Evolutionary conservation across 306 rosid species (phyloP).

Genomic region (Delonix regia): DNA sequence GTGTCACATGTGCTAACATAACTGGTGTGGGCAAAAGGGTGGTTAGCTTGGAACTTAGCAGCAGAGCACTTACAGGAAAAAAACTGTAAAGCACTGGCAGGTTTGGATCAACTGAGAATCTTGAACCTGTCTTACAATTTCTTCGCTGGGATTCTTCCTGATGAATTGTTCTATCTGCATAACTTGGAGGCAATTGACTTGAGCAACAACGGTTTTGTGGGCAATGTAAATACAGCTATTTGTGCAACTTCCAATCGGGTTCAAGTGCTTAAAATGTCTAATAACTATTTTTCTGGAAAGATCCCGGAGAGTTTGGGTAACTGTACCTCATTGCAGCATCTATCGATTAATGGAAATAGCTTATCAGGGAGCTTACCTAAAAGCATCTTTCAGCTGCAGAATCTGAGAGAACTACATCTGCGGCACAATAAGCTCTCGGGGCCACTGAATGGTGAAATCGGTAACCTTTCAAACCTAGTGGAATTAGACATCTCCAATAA

Average conservation of each 20-base stretch:
- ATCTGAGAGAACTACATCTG: slow-evolving; percentile 18
- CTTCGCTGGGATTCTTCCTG: slow-evolving; percentile 29
- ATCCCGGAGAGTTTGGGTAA: slow-evolving; percentile 33
- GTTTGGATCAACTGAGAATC: slow-evolving; percentile 38
- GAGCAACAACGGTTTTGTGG: slow-evolving; percentile 30
- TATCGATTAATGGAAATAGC: slow-evolving; percentile 27
- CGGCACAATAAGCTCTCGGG: slow-evolving; percentile 36
- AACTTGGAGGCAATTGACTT: slow-evolving; percentile 40
- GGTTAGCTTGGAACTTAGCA: slow-evolving; percentile 34
- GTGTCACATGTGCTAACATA: slow-evolving; percentile 34
- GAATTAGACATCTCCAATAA: slow-evolving; percentile 34
- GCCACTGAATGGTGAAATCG: slow-evolving; percentile 4
- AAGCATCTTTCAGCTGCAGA: slow-evolving; percentile 32
- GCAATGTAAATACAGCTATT: not conserved
- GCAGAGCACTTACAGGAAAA: slow-evolving; percentile 29
- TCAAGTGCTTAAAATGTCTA: slow-evolving; percentile 21
- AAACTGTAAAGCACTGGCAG: slow-evolving; percentile 33
- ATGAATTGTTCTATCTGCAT: slow-evolving; percentile 27
- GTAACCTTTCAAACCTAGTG: slow-evolving; percentile 31
- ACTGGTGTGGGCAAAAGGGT: slow-evolving; percentile 18
- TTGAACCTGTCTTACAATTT: slow-evolving; percentile 40
- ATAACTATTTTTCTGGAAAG: slow-evolving; percentile 30
- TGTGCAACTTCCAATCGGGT: slow-evolving; percentile 13
- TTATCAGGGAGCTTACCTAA: slow-evolving; percentile 33
- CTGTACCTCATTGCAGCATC: slow-evolving; percentile 32